Base-by-base conservation (phyloP, 805 yeast genomes). In the Starmerella scarabaei region DNA sequence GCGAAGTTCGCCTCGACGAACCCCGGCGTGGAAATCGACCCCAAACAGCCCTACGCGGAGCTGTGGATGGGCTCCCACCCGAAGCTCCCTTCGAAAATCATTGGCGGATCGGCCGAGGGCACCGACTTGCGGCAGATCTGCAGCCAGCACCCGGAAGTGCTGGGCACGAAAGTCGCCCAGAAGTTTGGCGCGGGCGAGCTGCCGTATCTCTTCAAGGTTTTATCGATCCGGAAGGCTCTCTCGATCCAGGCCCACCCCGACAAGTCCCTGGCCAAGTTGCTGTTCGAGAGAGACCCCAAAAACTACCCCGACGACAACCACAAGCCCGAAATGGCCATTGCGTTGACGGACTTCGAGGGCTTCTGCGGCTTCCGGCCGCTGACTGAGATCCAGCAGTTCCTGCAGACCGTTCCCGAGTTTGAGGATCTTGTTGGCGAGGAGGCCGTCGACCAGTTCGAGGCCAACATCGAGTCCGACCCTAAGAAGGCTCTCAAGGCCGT, bases 21-120 rank as follows among this genome's bases (percentile, higher is more conserved):
- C 60, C 71, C 82, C 2, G 33, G 51, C 11, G 66, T 82, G 39
- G 56, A 55, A 16, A 71, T 85, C 40, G 83, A 80, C 49, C 86
- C 79, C 53, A 38, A 67, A 29, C 73, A 76, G 55, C 97, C 98
- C 9, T 91, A 91, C 57, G 98, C 98, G 15, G 98, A 91, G 61
- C 68, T 91, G 51, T 91, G 98, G 98, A 91, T 91, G 98, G 98
- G 98, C 30, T 85, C 97, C 20, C 98, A 91, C 59, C 88, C 93
- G 38, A 80, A 80, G 34, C 85, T 80, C 11, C 95, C 97, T 21
- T 79, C 94, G 16, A 62, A 62, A 35, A 70, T 72, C 36, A 68
- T 70, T 20, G 71, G 64, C 21, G 60, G 66, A 16, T 77, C 77
- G 24, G 34, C 21, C 28, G 41, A 38, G 21, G 39, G 36, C 21